Evolutionary conservation across 352 stramenopile species (phyloP).

Genomic region (Phytophthora nicotianae): DNA sequence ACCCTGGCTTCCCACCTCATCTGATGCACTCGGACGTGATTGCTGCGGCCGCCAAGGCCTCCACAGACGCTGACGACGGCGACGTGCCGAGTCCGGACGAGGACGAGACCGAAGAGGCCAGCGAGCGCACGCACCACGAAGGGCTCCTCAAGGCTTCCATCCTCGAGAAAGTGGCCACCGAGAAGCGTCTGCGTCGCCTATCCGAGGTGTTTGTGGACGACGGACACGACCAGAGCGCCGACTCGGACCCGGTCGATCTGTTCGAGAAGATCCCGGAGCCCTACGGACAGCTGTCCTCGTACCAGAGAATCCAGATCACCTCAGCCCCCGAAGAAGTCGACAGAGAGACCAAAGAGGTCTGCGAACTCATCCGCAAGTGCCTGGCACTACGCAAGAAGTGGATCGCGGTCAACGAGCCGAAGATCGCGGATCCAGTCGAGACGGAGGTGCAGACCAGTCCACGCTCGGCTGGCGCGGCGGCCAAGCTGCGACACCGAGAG

Average conservation of each 20-base stretch:
- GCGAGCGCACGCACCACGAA: slow-evolving; percentile 55
- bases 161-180: slow-evolving; percentile 74
- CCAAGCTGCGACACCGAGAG: slow-evolving; percentile 65
- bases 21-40: slow-evolving; percentile 37
- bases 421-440: slow-evolving; percentile 17
- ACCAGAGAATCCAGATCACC: slow-evolving; percentile 85
- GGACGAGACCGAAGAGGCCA: slow-evolving; percentile 28
- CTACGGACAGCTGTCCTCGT: slow-evolving; percentile 69
- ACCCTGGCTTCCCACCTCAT: slow-evolving; percentile 21
- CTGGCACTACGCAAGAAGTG: slow-evolving; percentile 73
- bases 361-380: slow-evolving; percentile 81
- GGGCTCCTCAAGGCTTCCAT: slow-evolving; percentile 75
- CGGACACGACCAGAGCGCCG: slow-evolving; percentile 17
- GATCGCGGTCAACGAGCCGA: slow-evolving; percentile 56
- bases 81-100: slow-evolving; percentile 44
- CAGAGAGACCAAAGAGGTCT: slow-evolving; percentile 78
- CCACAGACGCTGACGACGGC: slow-evolving; percentile 25
- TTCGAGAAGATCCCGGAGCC: slow-evolving; percentile 85
- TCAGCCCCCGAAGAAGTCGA: slow-evolving; percentile 67
- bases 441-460: slow-evolving; percentile 41
- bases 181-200: slow-evolving; percentile 69
- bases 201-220: slow-evolving; percentile 44
- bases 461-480: slow-evolving; percentile 27
- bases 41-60: slow-evolving; percentile 23
- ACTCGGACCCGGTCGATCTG: slow-evolving; percentile 40